Evolutionary conservation across 1,284 basidiomycete species (phyloP), one percentile per base, ranked within the genome.

Genomic region (Caloboletus firmus): DNA sequence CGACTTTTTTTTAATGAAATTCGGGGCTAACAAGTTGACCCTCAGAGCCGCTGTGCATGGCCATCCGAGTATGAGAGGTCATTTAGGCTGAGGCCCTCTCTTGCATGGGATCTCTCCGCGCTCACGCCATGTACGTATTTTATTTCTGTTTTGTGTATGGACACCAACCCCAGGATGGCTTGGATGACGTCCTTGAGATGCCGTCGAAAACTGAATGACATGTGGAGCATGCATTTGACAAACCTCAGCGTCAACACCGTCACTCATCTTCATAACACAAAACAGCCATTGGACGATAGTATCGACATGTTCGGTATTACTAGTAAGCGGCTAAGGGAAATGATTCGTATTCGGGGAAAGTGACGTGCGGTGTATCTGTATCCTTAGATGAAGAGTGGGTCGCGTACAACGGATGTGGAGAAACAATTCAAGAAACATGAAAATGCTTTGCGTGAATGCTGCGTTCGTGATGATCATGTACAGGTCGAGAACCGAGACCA

Each of bases 401-500:
- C 73, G 77, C 55, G 62, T 28, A 41, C 76, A 3, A 66, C 7
- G 34, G 30, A 24, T 5, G 24, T 24, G 49, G 5, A 18, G 35
- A 49, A 41, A 37, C 20, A 40, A 26, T 24, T 17, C 36, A 18
- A 59, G 35, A 39, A 20, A 43, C 4, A 15, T 26, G n/a, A 4
- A 54, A 31, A 41, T 26, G 36, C 31, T 26, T n/a, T 24, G 36
- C 35, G 28, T 36, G 7, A 49, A 40, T 22, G 18, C 18, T 40
- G n/a, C 4, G 30, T 41, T 40, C 18, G 32, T 48, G 49, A 35
- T 17, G 15, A 22, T 42, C 34, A 20, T 35, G 52, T 37, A 44
- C 39, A 48, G 41, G 31, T 10, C 26, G 1, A 39, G 9, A 55
- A 40, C 26, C 10, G 12, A 42, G 20, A 40, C 20, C 24, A 32